Conservation (phyloP, 2,329 filamentous ascomycete species). For the Mariannaea sp. region DNA sequence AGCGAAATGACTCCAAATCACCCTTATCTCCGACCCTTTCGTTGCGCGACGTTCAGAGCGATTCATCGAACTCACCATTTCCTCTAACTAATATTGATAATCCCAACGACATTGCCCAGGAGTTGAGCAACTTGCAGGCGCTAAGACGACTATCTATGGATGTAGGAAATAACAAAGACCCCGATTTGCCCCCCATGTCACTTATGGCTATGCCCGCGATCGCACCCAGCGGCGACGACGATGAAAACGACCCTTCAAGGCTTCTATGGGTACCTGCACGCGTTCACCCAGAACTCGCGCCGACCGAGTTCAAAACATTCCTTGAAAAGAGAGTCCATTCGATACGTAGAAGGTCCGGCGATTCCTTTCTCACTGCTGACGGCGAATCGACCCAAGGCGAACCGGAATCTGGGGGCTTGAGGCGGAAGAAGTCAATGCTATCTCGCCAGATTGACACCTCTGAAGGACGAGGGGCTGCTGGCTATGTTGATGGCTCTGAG, state of each 20-base stretch:
- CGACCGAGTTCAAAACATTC: conserved; percentile 95
- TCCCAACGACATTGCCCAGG: conserved; percentile 86
- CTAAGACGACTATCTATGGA: conserved; percentile 95
- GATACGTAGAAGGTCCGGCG: conserved; percentile 82
- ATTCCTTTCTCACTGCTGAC: conserved; percentile 65
- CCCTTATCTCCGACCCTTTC: conserved; percentile 59
- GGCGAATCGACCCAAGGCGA: conserved; percentile 55
- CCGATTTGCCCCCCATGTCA: conserved; percentile 74
- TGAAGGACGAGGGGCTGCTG: conserved; percentile 59
- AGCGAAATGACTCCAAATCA: conserved; percentile 48
- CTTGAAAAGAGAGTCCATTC: conserved; percentile 91
- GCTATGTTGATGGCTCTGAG: conserved; percentile 84
- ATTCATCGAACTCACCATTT: conserved; percentile 69
- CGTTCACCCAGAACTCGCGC: conserved; percentile 91
- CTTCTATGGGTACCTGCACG: conserved; percentile 95
- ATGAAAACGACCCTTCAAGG: conserved; percentile 86
- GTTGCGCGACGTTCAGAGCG: conserved; percentile 59
- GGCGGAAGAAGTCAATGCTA: conserved; percentile 93
- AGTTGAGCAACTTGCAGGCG: conserved; percentile 89
- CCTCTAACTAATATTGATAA: conserved; percentile 89
- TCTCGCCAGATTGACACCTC: conserved; percentile 86
- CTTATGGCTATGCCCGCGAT: conserved; percentile 73
- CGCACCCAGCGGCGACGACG: conserved; percentile 72
- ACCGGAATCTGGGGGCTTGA: conserved; percentile 66
- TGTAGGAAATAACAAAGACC: conserved; percentile 72